Conservation (phyloP, 306 rosid genomes). For the Glycyrrhiza uralensis region DNA sequence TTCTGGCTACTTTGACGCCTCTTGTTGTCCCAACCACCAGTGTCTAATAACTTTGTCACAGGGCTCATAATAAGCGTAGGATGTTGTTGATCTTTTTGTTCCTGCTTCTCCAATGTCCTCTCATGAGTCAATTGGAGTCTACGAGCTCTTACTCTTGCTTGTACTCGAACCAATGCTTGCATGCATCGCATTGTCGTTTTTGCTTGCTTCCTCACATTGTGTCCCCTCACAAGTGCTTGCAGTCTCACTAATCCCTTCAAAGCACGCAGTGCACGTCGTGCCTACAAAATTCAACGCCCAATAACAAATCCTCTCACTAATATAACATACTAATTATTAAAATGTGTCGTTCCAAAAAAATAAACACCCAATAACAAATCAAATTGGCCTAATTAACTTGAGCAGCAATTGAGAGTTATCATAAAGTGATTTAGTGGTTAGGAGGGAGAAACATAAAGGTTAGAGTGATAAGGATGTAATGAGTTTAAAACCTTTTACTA, state of each 20-base stretch:
- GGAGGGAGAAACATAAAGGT: no score
- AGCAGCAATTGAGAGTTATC: background rate
- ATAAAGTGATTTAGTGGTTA: no score
- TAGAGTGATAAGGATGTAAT: no score
- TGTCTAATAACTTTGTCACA: conserved; percentile 28
- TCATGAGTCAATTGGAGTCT: conserved; percentile 57
- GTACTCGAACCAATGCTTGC: conserved; percentile 93
- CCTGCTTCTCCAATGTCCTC: conserved; percentile 43
- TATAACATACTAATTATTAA: no score
- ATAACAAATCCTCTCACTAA: background rate
- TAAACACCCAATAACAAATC: background rate
- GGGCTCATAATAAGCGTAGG: conserved; percentile 40
- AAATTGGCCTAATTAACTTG: background rate
- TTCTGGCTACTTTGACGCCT: conserved; percentile 47
- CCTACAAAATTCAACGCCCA: conserved; percentile 38
- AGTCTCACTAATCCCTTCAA: conserved; percentile 86
- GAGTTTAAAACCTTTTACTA: no score
- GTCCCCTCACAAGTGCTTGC: conserved; percentile 92
- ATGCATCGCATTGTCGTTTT: conserved; percentile 95
- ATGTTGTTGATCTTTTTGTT: conserved; percentile 21
- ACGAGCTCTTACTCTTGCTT: conserved; percentile 73
- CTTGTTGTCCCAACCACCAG: conserved; percentile 36
- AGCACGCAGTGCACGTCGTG: conserved; percentile 85
- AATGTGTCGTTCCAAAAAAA: conserved; percentile 69
- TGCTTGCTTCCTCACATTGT: conserved; percentile 92